Evolutionary conservation across 2,329 filamentous ascomycete genomes (phyloP).

Genomic region (Cladosporium sp.): DNA sequence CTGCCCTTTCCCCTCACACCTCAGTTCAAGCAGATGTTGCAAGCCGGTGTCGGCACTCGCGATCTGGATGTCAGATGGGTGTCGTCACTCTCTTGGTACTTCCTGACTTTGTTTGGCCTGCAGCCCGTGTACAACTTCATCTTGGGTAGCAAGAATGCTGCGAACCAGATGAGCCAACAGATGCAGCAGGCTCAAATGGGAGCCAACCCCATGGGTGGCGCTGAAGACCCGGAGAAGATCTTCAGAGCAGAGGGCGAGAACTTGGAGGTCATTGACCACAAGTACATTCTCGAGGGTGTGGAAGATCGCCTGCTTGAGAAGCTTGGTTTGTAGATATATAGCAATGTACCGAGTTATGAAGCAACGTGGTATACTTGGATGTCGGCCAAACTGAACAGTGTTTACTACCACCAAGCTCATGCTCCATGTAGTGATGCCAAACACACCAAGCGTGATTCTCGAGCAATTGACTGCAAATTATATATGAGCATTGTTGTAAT

Average conservation of each 20-base stretch:
- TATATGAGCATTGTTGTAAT: not conserved
- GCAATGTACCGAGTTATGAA: not conserved
- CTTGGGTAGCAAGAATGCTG: constrained; percentile 90
- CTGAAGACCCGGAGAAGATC: constrained; percentile 92
- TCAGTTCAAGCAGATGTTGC: constrained; percentile 99
- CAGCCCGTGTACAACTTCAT: constrained; percentile 98
- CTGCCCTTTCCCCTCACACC: constrained; percentile 95
- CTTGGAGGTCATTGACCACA: constrained; percentile 89
- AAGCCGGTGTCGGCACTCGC: constrained; percentile 91
- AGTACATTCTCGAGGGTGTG: constrained; percentile 84
- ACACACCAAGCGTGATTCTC: not conserved
- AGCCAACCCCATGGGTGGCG: constrained; percentile 75
- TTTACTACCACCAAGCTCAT: not conserved
- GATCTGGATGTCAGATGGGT: constrained; percentile 99
- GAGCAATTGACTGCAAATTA: not conserved
- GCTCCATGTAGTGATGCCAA: not conserved
- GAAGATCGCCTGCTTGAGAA: constrained; percentile 74
- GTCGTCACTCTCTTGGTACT: constrained; percentile 98
- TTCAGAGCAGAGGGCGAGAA: constrained; percentile 94
- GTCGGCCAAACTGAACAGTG: not conserved
- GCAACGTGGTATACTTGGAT: not conserved
- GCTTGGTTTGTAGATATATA: constrained; percentile 21
- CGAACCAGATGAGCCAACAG: constrained; percentile 66
- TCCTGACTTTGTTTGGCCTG: constrained; percentile 92
- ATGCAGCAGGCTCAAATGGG: constrained; percentile 60